A percentile compares a stretch with the other conserved stretches of the same genome.
These are phyloP conservation scores for Maudiozyma bulderi DNA, from an alignment of 805 yeast genomes.

Conservation along the genomic window DNA sequence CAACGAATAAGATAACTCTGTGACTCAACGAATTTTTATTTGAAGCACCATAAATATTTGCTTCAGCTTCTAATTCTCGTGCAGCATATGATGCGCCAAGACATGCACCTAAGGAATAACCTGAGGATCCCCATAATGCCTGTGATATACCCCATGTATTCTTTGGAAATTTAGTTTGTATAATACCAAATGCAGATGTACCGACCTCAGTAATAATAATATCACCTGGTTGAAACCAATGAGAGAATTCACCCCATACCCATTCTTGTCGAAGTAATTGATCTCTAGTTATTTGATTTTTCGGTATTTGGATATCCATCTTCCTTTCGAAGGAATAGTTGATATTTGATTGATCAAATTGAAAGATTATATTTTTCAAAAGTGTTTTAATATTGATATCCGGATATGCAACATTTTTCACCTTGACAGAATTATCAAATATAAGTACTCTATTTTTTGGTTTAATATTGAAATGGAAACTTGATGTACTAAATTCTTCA, in stretches of 20 bases:
- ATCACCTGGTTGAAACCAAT: slow-evolving; percentile 48
- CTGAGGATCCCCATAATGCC: slow-evolving; percentile 58
- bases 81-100: slow-evolving; percentile 54
- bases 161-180: slow-evolving; percentile 47
- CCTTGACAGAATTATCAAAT: slow-evolving; percentile 57
- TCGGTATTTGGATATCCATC: slow-evolving; percentile 22
- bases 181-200: slow-evolving; percentile 53
- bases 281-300: slow-evolving; percentile 10
- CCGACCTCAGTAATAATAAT: slow-evolving; percentile 56
- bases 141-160: slow-evolving; percentile 46
- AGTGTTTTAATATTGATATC: slow-evolving; percentile 45
- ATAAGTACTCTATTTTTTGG: slow-evolving; percentile 58
- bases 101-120: slow-evolving; percentile 55
- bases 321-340: slow-evolving; percentile 6
- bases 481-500: slow-evolving; percentile 78
- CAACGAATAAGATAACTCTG: slow-evolving; percentile 51
- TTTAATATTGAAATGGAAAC: slow-evolving; percentile 58
- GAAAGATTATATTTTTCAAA: slow-evolving; percentile 19
- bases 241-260: slow-evolving; percentile 43
- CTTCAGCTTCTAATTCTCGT: slow-evolving; percentile 30
- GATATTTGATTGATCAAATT: slow-evolving; percentile 25
- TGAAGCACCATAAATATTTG: slow-evolving; percentile 6
- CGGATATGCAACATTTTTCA: slow-evolving; percentile 51
- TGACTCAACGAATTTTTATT: slow-evolving; percentile 25
- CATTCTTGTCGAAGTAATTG: slow-evolving; percentile 33